Evolutionary conservation across 2,329 filamentous ascomycete species (phyloP), one percentile per base, ranked within the genome.

Genomic region (Botrytis fabae): DNA sequence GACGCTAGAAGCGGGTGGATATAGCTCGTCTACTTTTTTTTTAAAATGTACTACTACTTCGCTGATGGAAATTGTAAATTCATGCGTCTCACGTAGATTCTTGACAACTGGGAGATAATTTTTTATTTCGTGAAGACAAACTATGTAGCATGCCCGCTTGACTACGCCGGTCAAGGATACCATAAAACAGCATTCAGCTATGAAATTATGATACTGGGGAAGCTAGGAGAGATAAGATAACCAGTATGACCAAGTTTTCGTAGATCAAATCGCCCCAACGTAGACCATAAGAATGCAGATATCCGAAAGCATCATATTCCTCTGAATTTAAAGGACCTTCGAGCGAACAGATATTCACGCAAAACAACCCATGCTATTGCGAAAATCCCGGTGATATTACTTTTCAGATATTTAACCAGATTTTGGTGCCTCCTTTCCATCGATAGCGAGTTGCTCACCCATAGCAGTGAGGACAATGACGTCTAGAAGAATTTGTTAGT

Each of bases 381-480:
- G 75, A 75, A 75, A 73, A 48, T 69, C 61, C 73, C 73, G 74
- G 73, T 64, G 69, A 60, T 62, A 74, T 46, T 46, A 42, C 28
- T 62, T 60, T 42, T 44, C 35, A 70, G 20, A 62, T 38, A 75
- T 76, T 80, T 79, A 78, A 76, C 75, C 73, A 77, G 80, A 44
- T 42, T 72, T 72, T 84, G 93, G 91, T 84, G 93, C 93, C 87
- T 98, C 95, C 91, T 98, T 98, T 86, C 91, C 92, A 83, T 98
- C 95, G 83, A 98, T 92, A 82, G 91, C 92, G 80, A 89, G 86
- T 89, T 98, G 93, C 87, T 99, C 95, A 83, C 93, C 93, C 96
- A 99, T 99, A 83, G 96, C 91, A 81, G 93, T 93, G 83, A 97
- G 92, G 83, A 99, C 90, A 81, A 95, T 92, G 81, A 98, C 92